Evolutionary conservation across 148 eudicot species (phyloP).

Genomic region (Pharnaceum exiguum): DNA sequence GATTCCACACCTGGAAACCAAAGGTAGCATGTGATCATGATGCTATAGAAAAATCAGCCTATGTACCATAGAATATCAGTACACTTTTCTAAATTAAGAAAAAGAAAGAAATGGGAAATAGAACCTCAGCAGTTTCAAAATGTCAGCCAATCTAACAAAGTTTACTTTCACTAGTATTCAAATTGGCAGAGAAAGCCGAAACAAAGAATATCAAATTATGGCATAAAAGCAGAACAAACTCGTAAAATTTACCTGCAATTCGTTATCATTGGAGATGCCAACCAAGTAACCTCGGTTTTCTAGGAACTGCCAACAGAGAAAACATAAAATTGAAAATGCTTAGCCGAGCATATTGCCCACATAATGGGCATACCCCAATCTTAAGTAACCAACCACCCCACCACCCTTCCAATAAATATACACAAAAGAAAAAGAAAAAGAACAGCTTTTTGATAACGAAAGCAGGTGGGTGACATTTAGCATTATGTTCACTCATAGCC

Average conservation of each 20-base stretch:
- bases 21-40: slow-evolving; percentile 1
- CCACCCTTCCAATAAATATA: too few species aligned
- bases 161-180: too few species aligned
- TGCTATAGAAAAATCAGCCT: neutral
- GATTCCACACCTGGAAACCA: slow-evolving; percentile 30
- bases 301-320: slow-evolving; percentile 49
- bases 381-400: too few species aligned
- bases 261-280: slow-evolving; percentile 50
- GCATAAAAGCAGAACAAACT: slow-evolving; percentile 1
- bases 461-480: too few species aligned
- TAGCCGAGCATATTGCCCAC: neutral
- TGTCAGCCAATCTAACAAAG: too few species aligned
- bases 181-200: neutral
- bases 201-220: neutral
- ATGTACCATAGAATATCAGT: slow-evolving; percentile 1
- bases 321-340: neutral
- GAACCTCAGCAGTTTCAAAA: too few species aligned
- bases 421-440: too few species aligned
- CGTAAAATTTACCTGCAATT: slow-evolving; percentile 44
- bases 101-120: too few species aligned
- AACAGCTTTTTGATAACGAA: too few species aligned
- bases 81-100: too few species aligned
- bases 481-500: too few species aligned
- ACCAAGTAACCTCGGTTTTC: slow-evolving; percentile 63
- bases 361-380: neutral